phyloP scores from a whole-genome alignment of 768 basidiomycete species.

The Mycena crocata region DNA sequence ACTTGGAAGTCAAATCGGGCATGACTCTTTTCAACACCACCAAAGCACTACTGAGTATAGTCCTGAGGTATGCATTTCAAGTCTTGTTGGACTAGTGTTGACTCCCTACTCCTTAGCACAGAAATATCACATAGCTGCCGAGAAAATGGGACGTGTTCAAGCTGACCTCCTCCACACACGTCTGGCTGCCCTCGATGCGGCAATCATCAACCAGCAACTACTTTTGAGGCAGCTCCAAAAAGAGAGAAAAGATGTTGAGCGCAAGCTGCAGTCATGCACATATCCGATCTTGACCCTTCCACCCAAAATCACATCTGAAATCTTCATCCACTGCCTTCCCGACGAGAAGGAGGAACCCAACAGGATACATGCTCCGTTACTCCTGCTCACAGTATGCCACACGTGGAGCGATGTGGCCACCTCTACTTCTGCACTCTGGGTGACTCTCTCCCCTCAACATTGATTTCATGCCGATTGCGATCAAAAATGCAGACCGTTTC shows the following conservation, averaged over 20 bases:
- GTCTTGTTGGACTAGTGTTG: too few relatives aligned
- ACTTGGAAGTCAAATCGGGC: too few relatives aligned
- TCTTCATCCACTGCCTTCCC: background rate
- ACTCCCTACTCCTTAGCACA: too few relatives aligned
- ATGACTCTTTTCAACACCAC: too few relatives aligned
- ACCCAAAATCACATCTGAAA: constrained; percentile 1
- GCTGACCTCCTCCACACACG: background rate
- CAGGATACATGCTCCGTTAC: background rate
- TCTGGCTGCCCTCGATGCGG: background rate
- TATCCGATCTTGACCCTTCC: constrained; percentile 1
- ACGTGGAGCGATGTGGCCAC: background rate
- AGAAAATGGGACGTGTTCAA: too few relatives aligned
- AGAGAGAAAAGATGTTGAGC: background rate
- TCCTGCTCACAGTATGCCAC: background rate
- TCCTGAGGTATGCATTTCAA: too few relatives aligned
- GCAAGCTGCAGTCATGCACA: background rate
- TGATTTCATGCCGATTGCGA: background rate
- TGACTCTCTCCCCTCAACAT: background rate
- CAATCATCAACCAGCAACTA: background rate
- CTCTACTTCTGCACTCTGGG: background rate
- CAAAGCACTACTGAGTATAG: too few relatives aligned
- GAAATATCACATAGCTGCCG: too few relatives aligned
- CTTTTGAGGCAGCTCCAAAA: background rate
- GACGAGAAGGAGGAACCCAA: background rate
- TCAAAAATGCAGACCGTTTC: background rate